phyloP scores from a whole-genome alignment of 805 yeast species.

The Candida ortonii region DNA sequence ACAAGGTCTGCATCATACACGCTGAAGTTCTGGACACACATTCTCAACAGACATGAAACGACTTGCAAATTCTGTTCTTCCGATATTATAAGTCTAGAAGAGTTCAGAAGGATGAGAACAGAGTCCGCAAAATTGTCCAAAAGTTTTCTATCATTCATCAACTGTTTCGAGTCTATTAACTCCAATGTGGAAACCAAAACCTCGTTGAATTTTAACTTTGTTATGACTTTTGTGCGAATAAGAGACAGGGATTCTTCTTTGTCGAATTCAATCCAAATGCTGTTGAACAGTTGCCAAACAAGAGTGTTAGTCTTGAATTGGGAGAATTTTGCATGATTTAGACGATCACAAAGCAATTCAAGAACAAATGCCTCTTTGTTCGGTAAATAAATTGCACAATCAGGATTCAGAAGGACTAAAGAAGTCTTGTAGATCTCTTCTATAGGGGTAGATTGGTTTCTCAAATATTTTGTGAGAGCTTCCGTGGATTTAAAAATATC shows the following conservation, averaged over 20 bases:
- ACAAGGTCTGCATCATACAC: conserved; percentile 3
- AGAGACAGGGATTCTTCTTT: conserved; percentile 20
- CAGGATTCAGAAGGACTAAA: conserved; percentile 32
- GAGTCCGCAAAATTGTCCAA: conserved; percentile 21
- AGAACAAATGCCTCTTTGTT: conserved; percentile 52
- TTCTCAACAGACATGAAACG: conserved; percentile 14
- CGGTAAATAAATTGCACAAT: conserved; percentile 46
- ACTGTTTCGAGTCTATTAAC: conserved; percentile 14
- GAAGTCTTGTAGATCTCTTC: conserved; percentile 40
- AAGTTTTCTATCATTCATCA: conserved; percentile 23
- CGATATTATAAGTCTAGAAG: conserved; percentile 17
- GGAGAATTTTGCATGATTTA: conserved; percentile 45
- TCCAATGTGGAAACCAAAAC: conserved; percentile 28
- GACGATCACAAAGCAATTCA: conserved; percentile 58
- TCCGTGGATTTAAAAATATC: conserved; percentile 47
- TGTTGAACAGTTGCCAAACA: conserved; percentile 52
- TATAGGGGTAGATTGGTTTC: conserved; percentile 49
- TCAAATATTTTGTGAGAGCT: conserved; percentile 52
- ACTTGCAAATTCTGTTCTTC: conserved; percentile 28
- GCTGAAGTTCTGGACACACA: conserved; percentile 2
- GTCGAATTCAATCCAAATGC: conserved; percentile 26
- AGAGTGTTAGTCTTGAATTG: conserved; percentile 41
- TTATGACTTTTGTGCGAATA: conserved; percentile 40
- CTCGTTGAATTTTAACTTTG: conserved; percentile 42
- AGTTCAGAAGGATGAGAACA: conserved; percentile 17